Evolutionary conservation across 495 filamentous ascomycete species (phyloP), one percentile per base, ranked within the genome.

Genomic region (Aspergillus campestris): DNA sequence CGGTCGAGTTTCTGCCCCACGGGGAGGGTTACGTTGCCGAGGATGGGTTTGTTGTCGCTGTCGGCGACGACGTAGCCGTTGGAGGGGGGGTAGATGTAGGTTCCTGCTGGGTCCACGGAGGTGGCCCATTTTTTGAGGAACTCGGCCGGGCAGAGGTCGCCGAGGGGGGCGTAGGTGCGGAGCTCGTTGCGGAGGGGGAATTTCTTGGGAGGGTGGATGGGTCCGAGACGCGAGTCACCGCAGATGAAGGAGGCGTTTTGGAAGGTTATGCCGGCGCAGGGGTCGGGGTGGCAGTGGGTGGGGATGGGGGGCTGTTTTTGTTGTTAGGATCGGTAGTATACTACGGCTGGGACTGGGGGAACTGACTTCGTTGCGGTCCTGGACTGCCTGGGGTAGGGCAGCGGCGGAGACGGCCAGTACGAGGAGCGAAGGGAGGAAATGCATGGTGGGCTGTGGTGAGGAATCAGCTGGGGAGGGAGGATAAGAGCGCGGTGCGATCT

Each of bases 201-300:
- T 4, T 43, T 52, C 3, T 40, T 48, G 1, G 77, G 76, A 5
- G 70, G 60, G 3, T 46, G 38, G 6, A 62, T 53, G 1, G 76
- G 75, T 1, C 77, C 75, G 1, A 80, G 70, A 13, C 75, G 73
- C 0, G 52, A 47, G 52, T 80, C 74, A 18, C 73, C 66, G 54
- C 76, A 80, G 49, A 78, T 53, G 50, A 72, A 76, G 34, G 52
- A 53, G 2, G 37, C 24, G 37, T 61, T 52, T 42, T 51, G 57
- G 50, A 59, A 62, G 38, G 60, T 63, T 44, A 73, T 71, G 18
- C 64, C 64, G 6, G 44, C 49, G 55, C 72, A 76, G 33, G 63
- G 61, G 34, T 65, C 18, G 2, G 18, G 18, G 18, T 24, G 18
- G 18, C 18, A 24, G 18, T 24, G 18, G 18, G 18, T 24, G 18